Evolutionary conservation across 2,329 filamentous ascomycete genomes (phyloP), one percentile per base, ranked within the genome.

Genomic region (Thermochaetoides dissita): DNA sequence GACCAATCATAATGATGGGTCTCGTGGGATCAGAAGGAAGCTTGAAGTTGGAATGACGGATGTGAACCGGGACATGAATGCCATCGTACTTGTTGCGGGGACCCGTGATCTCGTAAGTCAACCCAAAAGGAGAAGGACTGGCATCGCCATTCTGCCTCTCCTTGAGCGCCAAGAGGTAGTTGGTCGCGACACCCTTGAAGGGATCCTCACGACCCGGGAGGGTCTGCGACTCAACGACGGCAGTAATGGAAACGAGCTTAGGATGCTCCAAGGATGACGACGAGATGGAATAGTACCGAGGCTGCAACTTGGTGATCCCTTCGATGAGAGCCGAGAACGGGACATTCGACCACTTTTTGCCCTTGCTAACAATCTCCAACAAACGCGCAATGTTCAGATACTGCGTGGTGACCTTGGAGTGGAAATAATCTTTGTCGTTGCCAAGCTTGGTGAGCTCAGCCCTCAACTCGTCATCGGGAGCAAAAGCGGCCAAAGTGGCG

Each of bases 41-140:
- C 69, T 96, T 96, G 76, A 98, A 98, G 69, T 96, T 98, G 50
- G 91, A 96, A 66, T 95, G 89, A 50, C 91, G 85, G 46, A 98
- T 79, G 59, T 98, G 91, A 10, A 98, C 85, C 3, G 91, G 91
- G 24, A 96, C 81, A 57, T 93, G 88, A 46, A 95, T 81, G 47
- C 89, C 89, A 55, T 94, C 85, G 63, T 96, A 98, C 66, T 94
- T 96, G 72, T 94, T 94, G 56, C 91, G 78, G 10, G 91, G 91
- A 9, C 91, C 91, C 38, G 65, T 81, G 52, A 96, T 82, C 44
- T 86, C 74, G 62, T 96, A 98, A 42, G 80, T 86, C 45, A 89
- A 68, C 42, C 87, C 85, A 55, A 91, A 85, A 28, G 84, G 78
- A 57, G 86, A 81, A 30, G 88, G 86, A 53, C 80, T 69, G 3